Evolutionary conservation across 225 moss, liverwort and hornwort species (phyloP).

Genomic region (Straminergon stramineum): DNA sequence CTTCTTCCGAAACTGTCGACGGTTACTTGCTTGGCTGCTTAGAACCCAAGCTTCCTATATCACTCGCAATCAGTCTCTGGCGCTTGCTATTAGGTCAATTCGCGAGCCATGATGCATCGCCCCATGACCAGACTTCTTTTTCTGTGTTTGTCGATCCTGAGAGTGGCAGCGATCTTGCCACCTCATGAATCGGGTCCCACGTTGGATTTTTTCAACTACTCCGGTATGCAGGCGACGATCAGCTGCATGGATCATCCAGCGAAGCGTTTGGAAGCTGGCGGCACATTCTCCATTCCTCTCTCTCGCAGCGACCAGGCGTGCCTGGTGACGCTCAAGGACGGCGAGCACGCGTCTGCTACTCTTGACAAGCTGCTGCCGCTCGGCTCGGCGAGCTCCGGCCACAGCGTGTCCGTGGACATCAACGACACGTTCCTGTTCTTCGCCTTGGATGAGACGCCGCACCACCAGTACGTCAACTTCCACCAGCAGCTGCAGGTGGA

Average conservation of each 20-base stretch:
- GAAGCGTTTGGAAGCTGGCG: slow-evolving; percentile 19
- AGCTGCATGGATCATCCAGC: slow-evolving; percentile 26
- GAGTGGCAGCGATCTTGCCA: neutral
- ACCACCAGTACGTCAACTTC: slow-evolving; percentile 42
- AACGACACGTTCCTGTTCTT: slow-evolving; percentile 46
- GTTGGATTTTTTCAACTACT: slow-evolving; percentile 40
- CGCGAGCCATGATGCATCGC: neutral
- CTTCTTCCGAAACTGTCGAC: neutral
- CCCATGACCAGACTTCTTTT: neutral
- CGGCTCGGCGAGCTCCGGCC: slow-evolving; percentile 4
- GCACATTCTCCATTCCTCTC: slow-evolving; percentile 23
- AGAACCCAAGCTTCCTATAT: neutral
- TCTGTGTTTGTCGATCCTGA: neutral
- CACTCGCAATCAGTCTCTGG: neutral
- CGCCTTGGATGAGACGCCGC: slow-evolving; percentile 31
- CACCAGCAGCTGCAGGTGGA: neutral
- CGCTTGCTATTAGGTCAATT: neutral
- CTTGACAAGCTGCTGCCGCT: slow-evolving; percentile 32
- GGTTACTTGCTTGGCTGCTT: neutral
- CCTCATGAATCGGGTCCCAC: slow-evolving; percentile 8
- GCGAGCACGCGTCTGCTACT: slow-evolving; percentile 27
- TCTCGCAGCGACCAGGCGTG: slow-evolving; percentile 34
- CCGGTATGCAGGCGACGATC: slow-evolving; percentile 35
- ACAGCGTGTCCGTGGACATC: slow-evolving; percentile 47
- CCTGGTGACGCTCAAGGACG: slow-evolving; percentile 27